Evolutionary conservation across 1,284 basidiomycete species (phyloP).

Genomic region (Cryptococcus neoformans): DNA sequence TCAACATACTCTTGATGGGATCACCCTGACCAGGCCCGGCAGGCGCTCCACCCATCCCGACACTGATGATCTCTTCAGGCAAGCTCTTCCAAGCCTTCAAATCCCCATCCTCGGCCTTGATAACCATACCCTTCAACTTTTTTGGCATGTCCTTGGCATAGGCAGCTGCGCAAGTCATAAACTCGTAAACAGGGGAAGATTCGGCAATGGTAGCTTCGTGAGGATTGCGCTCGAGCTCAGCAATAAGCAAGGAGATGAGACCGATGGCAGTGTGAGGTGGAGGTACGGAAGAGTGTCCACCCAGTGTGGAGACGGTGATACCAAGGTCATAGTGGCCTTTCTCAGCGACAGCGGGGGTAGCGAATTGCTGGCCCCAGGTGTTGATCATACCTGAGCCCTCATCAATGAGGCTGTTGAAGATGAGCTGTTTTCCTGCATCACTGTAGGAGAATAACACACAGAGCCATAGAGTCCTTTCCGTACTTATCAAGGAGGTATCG

Average conservation of each 20-base stretch:
- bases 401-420: slow-evolving; percentile 46
- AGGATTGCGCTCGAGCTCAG: slow-evolving; percentile 44
- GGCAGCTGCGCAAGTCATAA: slow-evolving; percentile 52
- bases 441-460: slow-evolving; percentile 15
- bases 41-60: slow-evolving; percentile 12
- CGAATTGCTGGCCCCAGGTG: slow-evolving; percentile 44
- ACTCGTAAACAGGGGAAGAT: slow-evolving; percentile 49
- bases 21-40: slow-evolving; percentile 13
- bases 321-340: slow-evolving; percentile 48
- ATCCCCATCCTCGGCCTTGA: slow-evolving; percentile 33
- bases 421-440: neutral
- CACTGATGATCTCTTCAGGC: slow-evolving; percentile 41
- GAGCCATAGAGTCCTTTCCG: slow-evolving; percentile 47
- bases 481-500: slow-evolving; percentile 46
- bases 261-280: slow-evolving; percentile 48
- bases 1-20: slow-evolving; percentile 37
- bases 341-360: slow-evolving; percentile 51
- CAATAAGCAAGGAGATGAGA: slow-evolving; percentile 43
- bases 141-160: slow-evolving; percentile 47
- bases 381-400: slow-evolving; percentile 50
- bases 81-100: slow-evolving; percentile 44
- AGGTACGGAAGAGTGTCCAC: slow-evolving; percentile 47
- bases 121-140: slow-evolving; percentile 35
- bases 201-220: slow-evolving; percentile 38
- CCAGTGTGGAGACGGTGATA: slow-evolving; percentile 42